Evolutionary conservation across 495 filamentous ascomycete genomes (phyloP).

Genomic region (Penicillium angulare): DNA sequence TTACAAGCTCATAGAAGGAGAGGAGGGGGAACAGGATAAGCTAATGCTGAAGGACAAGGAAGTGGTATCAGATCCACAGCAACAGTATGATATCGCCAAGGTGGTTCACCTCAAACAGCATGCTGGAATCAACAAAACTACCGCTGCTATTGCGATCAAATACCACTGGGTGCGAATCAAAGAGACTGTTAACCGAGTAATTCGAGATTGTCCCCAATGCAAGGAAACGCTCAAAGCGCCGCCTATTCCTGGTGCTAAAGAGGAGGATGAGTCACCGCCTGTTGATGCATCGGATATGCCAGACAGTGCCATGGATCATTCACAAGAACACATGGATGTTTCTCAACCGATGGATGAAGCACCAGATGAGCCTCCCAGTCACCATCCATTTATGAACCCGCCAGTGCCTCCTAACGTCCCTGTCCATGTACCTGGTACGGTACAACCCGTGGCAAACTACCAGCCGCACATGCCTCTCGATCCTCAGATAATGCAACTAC

Average conservation of each 20-base stretch:
- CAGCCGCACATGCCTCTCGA: constrained; percentile 43
- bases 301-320: constrained; percentile 18
- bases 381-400: constrained; percentile 36
- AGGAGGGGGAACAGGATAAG: constrained; percentile 60
- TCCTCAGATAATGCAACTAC: constrained; percentile 45
- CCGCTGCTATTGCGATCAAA: constrained; percentile 86
- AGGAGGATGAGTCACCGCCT: constrained; percentile 27
- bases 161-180: constrained; percentile 99
- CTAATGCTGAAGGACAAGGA: constrained; percentile 98
- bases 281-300: constrained; percentile 17
- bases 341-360: constrained; percentile 35
- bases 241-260: constrained; percentile 25
- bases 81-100: constrained; percentile 87
- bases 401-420: constrained; percentile 18
- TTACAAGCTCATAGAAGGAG: constrained; percentile 69
- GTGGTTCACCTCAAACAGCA: constrained; percentile 74
- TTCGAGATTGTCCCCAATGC: constrained; percentile 87
- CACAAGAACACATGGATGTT: constrained; percentile 16
- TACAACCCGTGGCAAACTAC: constrained; percentile 40
- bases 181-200: constrained; percentile 91
- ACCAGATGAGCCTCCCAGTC: constrained; percentile 25
- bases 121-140: constrained; percentile 97
- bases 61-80: constrained; percentile 86
- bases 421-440: constrained; percentile 27
- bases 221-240: constrained; percentile 72